These are phyloP conservation scores for Fusarium sulawesiense DNA, from an alignment of 2,329 filamentous ascomycete genomes.

Conservation along the genomic window DNA sequence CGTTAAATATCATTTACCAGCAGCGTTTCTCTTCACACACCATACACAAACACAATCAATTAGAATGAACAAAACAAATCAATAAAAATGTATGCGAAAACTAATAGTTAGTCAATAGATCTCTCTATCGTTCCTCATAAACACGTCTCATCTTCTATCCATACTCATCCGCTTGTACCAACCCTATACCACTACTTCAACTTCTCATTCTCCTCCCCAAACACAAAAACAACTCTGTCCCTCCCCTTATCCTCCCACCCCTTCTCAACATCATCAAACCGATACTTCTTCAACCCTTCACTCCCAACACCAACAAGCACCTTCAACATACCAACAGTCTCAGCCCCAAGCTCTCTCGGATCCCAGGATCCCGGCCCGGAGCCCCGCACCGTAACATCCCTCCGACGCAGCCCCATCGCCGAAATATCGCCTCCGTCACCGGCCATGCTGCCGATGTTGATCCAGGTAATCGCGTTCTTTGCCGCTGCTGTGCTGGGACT, in stretches of 20 bases:
- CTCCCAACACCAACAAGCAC: conserved; percentile 40
- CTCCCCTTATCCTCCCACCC: conserved; percentile 41
- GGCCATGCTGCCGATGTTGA: conserved; percentile 63
- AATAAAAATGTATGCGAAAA: too few species aligned
- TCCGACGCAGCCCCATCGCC: conserved; percentile 58
- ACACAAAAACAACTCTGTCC: conserved; percentile 48
- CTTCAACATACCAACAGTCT: conserved; percentile 43
- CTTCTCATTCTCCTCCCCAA: conserved; percentile 33
- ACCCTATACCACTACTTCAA: not conserved
- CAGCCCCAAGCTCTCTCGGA: conserved; percentile 43
- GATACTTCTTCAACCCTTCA: conserved; percentile 37
- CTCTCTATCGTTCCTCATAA: too few species aligned
- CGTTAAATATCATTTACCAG: too few species aligned
- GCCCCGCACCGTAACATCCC: conserved; percentile 61
- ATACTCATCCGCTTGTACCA: too few species aligned
- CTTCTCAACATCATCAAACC: conserved; percentile 44
- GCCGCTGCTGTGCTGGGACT: conserved; percentile 52
- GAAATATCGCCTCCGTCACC: conserved; percentile 55
- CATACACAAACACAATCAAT: too few species aligned
- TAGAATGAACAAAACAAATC: too few species aligned
- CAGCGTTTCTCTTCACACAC: too few species aligned
- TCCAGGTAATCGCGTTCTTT: conserved; percentile 60
- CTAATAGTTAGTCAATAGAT: too few species aligned
- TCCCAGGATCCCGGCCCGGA: conserved; percentile 59
- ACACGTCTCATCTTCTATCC: too few species aligned